Percentiles rank a stretch among this genome's conserved stretches.
Conservation (phyloP, 768 basidiomycete species). For the Auricularia auricula-judae region DNA sequence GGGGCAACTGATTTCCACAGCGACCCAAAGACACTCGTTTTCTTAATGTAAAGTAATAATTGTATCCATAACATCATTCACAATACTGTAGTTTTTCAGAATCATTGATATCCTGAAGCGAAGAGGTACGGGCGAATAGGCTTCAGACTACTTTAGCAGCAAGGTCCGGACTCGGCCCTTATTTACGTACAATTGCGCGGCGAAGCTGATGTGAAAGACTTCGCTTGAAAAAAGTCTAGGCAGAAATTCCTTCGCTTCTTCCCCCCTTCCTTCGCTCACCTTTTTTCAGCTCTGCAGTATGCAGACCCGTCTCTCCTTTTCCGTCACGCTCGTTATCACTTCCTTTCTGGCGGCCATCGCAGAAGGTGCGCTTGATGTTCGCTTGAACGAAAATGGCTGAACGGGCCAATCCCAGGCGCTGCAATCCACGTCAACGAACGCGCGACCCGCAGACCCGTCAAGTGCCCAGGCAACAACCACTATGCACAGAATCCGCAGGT, state of each 20-base stretch:
- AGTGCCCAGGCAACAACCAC: neutral
- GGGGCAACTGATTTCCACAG: too few species aligned
- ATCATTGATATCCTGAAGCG: too few species aligned
- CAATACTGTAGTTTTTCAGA: too few species aligned
- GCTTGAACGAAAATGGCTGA: neutral
- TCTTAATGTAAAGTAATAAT: too few species aligned
- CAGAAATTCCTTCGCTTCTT: neutral
- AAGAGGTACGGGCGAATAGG: too few species aligned
- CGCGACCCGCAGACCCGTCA: neutral
- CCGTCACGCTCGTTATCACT: neutral
- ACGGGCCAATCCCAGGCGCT: neutral
- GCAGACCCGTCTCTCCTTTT: neutral
- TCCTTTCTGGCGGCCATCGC: neutral
- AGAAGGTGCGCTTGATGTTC: neutral
- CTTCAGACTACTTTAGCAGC: too few species aligned
- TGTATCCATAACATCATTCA: too few species aligned
- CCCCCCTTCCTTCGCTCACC: neutral
- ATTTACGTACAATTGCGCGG: too few species aligned
- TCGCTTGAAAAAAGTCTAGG: too few species aligned
- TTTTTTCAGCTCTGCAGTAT: neutral
- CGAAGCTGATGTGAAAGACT: too few species aligned
- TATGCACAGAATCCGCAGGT: neutral
- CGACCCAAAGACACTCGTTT: too few species aligned
- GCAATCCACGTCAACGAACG: neutral
- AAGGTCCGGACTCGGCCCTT: too few species aligned